Conservation (phyloP, 495 filamentous ascomycete species). For the Massariosphaeria phaeospora region DNA sequence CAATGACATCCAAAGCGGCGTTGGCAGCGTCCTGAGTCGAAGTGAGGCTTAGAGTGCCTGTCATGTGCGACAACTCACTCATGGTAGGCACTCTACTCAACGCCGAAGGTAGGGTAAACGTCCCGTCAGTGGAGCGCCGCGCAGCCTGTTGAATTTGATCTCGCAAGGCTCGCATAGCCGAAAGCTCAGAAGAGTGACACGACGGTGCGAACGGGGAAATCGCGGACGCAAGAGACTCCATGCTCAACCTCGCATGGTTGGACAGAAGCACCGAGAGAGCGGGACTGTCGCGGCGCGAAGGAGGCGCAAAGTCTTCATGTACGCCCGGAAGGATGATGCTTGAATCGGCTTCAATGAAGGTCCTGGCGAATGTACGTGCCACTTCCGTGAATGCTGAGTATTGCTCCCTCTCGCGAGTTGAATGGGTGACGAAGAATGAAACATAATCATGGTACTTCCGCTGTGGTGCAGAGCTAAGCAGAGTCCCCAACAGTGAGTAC, state of each 20-base stretch:
- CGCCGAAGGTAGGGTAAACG: not conserved
- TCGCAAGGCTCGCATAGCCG: constrained; percentile 2
- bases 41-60: constrained; percentile 9
- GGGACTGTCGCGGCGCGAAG: not conserved
- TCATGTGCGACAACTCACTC: constrained; percentile 9
- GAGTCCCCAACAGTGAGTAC: constrained; percentile 1
- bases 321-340: constrained; percentile 12
- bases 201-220: constrained; percentile 8
- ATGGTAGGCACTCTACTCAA: constrained; percentile 3
- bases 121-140: not conserved
- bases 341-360: constrained; percentile 13
- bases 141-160: constrained; percentile 1
- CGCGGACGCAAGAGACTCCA: constrained; percentile 1
- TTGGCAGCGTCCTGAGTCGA: constrained; percentile 2
- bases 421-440: constrained; percentile 11
- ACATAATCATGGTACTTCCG: constrained; percentile 4
- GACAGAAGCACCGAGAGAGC: not conserved
- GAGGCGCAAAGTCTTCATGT: not conserved
- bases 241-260: not conserved
- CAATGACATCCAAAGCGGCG: constrained; percentile 1
- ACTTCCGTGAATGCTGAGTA: constrained; percentile 3
- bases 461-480: constrained; percentile 11
- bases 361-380: constrained; percentile 4
- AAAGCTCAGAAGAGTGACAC: constrained; percentile 10
- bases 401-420: constrained; percentile 8